Base-by-base conservation (phyloP, 306 rosid genomes). In the Trifolium fragiferum region DNA sequence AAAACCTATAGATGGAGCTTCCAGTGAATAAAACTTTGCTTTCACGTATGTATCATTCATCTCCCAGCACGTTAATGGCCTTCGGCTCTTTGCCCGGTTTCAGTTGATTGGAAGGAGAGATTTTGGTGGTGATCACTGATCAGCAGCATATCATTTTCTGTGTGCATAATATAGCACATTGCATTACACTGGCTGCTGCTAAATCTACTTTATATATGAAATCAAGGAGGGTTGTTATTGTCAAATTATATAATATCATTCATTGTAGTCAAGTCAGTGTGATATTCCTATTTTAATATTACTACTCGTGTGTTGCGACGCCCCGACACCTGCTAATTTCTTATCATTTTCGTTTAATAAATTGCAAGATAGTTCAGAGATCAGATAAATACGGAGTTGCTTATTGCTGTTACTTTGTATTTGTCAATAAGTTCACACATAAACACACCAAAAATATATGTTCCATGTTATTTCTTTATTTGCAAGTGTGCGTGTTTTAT, bases 51-150 rank as follows among this genome's bases (percentile, higher is more conserved):
- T 59, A 25, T 68, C 46, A 27, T 66, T 16, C 59, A 49, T 74
- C 49, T 67, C 69, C 66, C 13, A 50, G 67, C 67, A 74, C n/a
- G 37, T 55, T n/a, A 19, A n/a, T 33, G 30, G 30, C 2, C 30
- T 25, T 25, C 3, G 30, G 66, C 46, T 66, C 51, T 41, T 18
- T 78, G 59, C 41, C 62, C 10, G 27, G 61, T 64, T 64, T 78
- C 41, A 65, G 61, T 72, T 54, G 38, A 50, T 50, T 50, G 64
- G 43, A 18, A 14, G 25, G 58, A 23, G 72, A 19, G 7, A 61
- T 59, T 44, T 77, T 46, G 21, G 60, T 78, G 19, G 15, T n/a
- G n/a, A n/a, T n/a, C n/a, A n/a, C n/a, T 47, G 72, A 38, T 71
- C 18, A 54, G 38, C 21, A 65, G 4, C 47, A 65, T 11, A 43